phyloP scores from a whole-genome alignment of 2,329 filamentous ascomycete genomes.

The Colletotrichum lupini region DNA sequence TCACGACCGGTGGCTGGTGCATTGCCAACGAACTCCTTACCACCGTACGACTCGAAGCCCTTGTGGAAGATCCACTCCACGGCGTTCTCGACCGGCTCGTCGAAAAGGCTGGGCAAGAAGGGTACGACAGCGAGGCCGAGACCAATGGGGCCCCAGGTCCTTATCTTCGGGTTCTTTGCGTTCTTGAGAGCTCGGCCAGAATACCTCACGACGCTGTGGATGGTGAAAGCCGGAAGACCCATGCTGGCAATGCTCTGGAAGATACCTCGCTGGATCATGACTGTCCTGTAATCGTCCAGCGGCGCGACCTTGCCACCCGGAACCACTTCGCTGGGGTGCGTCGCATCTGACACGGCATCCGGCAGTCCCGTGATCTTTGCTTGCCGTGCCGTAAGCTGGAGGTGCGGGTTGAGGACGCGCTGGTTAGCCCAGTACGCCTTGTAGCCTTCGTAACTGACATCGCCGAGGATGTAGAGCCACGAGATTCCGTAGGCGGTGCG shows the following conservation, averaged over 20 bases:
- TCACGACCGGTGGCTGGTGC: constrained; percentile 66
- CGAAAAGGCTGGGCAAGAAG: constrained; percentile 85
- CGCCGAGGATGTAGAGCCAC: constrained; percentile 91
- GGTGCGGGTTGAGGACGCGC: constrained; percentile 74
- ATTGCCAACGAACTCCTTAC: constrained; percentile 64
- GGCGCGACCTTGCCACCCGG: constrained; percentile 66
- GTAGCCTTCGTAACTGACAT: constrained; percentile 93
- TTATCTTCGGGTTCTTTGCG: constrained; percentile 77
- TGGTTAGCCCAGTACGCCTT: constrained; percentile 94
- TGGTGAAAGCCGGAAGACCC: constrained; percentile 93
- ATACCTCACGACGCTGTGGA: constrained; percentile 92
- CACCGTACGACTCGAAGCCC: constrained; percentile 80
- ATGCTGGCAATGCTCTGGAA: constrained; percentile 94
- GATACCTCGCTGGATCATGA: constrained; percentile 90
- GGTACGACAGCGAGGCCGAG: constrained; percentile 83
- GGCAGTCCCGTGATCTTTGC: constrained; percentile 59
- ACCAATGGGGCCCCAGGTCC: constrained; percentile 92
- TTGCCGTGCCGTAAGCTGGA: constrained; percentile 63
- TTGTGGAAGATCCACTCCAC: constrained; percentile 93
- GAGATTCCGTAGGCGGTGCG: constrained; percentile 88
- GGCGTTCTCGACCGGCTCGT: constrained; percentile 90
- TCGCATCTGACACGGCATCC: constrained; percentile 25
- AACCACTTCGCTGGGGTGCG: constrained; percentile 9
- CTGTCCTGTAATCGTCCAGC: constrained; percentile 88
- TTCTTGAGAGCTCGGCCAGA: constrained; percentile 88